Evolutionary conservation across 441 rosid genomes (phyloP).

Genomic region (California macrophylla): DNA sequence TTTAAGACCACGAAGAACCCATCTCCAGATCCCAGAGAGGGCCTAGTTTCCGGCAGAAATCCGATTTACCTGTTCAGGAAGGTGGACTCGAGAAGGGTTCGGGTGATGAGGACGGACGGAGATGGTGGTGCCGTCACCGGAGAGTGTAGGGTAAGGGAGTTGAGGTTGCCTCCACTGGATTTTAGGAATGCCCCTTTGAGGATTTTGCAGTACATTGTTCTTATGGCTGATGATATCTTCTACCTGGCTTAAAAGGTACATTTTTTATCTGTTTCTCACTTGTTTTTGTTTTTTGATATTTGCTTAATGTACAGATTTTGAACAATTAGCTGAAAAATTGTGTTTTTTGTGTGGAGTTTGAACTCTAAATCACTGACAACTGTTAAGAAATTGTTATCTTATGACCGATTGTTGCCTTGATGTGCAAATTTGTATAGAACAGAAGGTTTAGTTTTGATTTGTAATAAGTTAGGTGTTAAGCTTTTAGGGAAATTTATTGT

Average conservation of each 20-base stretch:
- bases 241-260: constrained; percentile 35
- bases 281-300: not conserved
- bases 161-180: constrained; percentile 54
- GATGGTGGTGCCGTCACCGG: constrained; percentile 19
- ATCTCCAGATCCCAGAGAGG: constrained; percentile 14
- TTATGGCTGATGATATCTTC: constrained; percentile 61
- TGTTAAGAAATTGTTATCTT: not conserved
- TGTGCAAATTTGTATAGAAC: not conserved
- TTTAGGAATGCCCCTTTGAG: constrained; percentile 54
- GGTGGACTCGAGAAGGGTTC: constrained; percentile 42
- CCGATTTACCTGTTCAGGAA: constrained; percentile 51
- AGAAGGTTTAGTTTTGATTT: not conserved
- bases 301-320: not conserved
- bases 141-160: constrained; percentile 47
- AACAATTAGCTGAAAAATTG: not conserved
- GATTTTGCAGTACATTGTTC: constrained; percentile 53
- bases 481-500: not conserved
- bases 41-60: constrained; percentile 3
- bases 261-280: not conserved
- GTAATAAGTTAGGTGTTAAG: not conserved
- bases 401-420: not conserved
- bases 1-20: constrained; percentile 40
- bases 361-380: not conserved
- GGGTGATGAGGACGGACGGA: constrained; percentile 21
- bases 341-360: not conserved